Evolutionary conservation across 176 grass and related monocot species (phyloP).

Genomic region (Coix lacrymajobi): DNA sequence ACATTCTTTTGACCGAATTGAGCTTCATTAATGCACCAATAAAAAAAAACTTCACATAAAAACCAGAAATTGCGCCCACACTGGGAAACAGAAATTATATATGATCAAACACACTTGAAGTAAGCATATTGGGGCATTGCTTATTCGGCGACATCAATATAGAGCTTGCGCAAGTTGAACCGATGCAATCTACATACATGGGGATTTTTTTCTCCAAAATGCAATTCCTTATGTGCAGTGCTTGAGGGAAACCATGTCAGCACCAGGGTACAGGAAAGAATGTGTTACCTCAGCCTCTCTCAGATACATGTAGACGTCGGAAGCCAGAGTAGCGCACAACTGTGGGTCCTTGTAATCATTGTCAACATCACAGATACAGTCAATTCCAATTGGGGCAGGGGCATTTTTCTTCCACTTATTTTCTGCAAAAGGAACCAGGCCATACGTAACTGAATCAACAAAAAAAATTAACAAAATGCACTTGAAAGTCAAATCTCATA

Average conservation of each 20-base stretch:
- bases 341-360: slow-evolving; percentile 69
- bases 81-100: background rate
- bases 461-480: background rate
- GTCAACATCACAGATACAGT: slow-evolving; percentile 56
- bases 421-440: slow-evolving; percentile 29
- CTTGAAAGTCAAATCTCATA: background rate
- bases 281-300: slow-evolving; percentile 71
- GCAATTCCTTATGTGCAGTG: background rate
- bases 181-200: background rate
- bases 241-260: background rate
- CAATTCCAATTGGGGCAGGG: slow-evolving; percentile 53
- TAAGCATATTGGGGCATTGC: background rate
- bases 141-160: background rate
- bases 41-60: background rate
- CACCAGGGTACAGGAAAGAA: background rate
- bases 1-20: background rate
- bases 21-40: background rate
- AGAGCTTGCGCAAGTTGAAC: background rate
- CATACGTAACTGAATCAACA: background rate
- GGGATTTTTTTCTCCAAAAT: too few species aligned
- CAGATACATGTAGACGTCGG: slow-evolving; percentile 82
- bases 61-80: background rate
- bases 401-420: slow-evolving; percentile 48
- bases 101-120: background rate
- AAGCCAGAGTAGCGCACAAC: slow-evolving; percentile 83